Conservation (phyloP, 2,329 filamentous ascomycete genomes). For the Aspergillus hiratsukae region DNA sequence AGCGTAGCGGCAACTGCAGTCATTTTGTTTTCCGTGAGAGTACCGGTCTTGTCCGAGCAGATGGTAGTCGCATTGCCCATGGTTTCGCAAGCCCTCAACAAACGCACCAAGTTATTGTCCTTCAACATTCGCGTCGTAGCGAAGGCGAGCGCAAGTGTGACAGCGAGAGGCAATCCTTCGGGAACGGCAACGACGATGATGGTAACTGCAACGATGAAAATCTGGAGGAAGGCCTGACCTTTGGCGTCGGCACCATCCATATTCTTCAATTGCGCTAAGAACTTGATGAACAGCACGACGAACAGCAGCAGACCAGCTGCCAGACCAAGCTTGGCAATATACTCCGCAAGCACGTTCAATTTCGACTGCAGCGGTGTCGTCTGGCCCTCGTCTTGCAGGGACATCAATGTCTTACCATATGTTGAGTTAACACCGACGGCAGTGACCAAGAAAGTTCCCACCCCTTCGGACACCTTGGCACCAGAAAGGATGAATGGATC, state of each 20-base stretch:
- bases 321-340: conserved; percentile 72
- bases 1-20: conserved; percentile 55
- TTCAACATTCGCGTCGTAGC: conserved; percentile 60
- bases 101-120: conserved; percentile 59
- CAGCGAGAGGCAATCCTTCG: conserved; percentile 57
- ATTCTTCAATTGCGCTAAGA: conserved; percentile 57
- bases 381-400: conserved; percentile 69
- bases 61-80: conserved; percentile 63
- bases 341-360: conserved; percentile 70
- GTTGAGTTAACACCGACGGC: conserved; percentile 69
- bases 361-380: conserved; percentile 76
- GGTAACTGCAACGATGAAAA: conserved; percentile 56
- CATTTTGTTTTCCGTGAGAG: conserved; percentile 62
- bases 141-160: conserved; percentile 59
- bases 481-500: conserved; percentile 80
- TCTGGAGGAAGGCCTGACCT: conserved; percentile 55
- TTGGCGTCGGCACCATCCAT: conserved; percentile 48
- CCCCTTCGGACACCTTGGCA: conserved; percentile 70
- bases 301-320: conserved; percentile 72
- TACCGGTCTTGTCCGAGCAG: conserved; percentile 64
- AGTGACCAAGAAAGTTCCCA: conserved; percentile 72
- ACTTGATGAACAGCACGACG: conserved; percentile 73
- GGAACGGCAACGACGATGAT: conserved; percentile 58
- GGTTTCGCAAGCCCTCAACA: conserved; percentile 57
- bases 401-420: conserved; percentile 74